Evolutionary conservation across 306 rosid species (phyloP).

Genomic region (Potentilla sterilis): DNA sequence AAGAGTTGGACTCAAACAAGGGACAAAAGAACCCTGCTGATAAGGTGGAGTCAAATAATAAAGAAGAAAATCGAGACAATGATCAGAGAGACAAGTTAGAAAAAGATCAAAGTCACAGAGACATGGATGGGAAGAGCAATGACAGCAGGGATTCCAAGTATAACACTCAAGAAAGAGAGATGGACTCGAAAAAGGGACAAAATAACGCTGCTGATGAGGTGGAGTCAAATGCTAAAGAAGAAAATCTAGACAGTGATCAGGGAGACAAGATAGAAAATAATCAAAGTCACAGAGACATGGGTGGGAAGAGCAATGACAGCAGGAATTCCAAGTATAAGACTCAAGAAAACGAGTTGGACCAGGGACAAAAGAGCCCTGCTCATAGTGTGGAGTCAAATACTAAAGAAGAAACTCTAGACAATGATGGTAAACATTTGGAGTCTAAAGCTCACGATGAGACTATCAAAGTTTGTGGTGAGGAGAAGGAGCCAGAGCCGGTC

Average conservation of each 20-base stretch:
- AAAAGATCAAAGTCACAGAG: conserved; percentile 12
- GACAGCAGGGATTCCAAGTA: conserved; percentile 22
- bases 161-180: conserved; percentile 4
- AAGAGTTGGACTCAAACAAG: conserved; percentile 7
- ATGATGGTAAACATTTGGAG: conserved; percentile 20
- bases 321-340: conserved; percentile 14
- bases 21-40: conserved; percentile 8
- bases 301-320: conserved; percentile 26
- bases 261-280: conserved; percentile 24
- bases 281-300: conserved; percentile 10
- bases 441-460: conserved; percentile 21
- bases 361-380: conserved; percentile 1
- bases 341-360: conserved; percentile 12
- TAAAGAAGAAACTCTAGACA: conserved; percentile 17
- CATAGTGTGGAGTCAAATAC: conserved; percentile 6
- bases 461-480: conserved; percentile 52
- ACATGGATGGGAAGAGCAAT: conserved; percentile 18
- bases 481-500: conserved; percentile 61
- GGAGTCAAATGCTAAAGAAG: conserved; percentile 11
- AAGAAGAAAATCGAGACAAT: conserved; percentile 17
- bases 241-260: conserved; percentile 20
- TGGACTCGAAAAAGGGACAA: conserved; percentile 9
- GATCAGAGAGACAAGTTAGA: conserved; percentile 29
- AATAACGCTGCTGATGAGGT: conserved; percentile 3
- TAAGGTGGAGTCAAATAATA: conserved; percentile 6